Evolutionary conservation across 2,329 filamentous ascomycete species (phyloP).

Genomic region (Colletotrichum sp.): DNA sequence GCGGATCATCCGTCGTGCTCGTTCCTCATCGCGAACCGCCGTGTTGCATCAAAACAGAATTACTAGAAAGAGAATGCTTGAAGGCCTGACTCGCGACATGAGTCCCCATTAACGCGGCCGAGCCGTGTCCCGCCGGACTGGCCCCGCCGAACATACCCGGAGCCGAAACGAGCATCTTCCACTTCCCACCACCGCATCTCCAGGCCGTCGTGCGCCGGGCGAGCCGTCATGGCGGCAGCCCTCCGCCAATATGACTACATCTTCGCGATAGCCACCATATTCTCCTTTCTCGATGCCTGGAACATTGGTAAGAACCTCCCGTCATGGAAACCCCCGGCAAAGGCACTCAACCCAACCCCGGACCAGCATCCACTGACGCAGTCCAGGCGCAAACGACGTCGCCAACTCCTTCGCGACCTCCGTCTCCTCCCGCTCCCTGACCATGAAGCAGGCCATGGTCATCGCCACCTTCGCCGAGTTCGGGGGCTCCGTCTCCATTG

Average conservation of each 20-base stretch:
- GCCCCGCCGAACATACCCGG: not conserved
- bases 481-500: slow-evolving; percentile 44
- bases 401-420: slow-evolving; percentile 54
- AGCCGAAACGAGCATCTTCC: not conserved
- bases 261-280: slow-evolving; percentile 68
- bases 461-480: slow-evolving; percentile 50
- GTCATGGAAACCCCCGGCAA: slow-evolving; percentile 65
- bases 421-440: slow-evolving; percentile 50
- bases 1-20: not conserved
- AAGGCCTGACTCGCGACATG: not conserved
- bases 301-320: slow-evolving; percentile 73
- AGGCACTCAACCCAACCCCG: slow-evolving; percentile 26
- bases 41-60: not conserved
- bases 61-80: not conserved
- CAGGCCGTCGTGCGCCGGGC: not conserved
- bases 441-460: slow-evolving; percentile 51
- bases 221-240: slow-evolving; percentile 31
- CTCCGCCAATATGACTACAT: slow-evolving; percentile 66
- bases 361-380: not conserved
- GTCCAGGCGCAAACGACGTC: slow-evolving; percentile 53
- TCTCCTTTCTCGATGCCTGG: slow-evolving; percentile 70
- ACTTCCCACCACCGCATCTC: not conserved
- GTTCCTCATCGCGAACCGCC: not conserved
- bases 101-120: not conserved
- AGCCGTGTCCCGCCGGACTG: not conserved